Percentiles rank a stretch among this genome's conserved stretches.
Evolutionary conservation across 2,329 filamentous ascomycete species (phyloP).

Genomic region (Phyllosticta paracitricarpa): DNA sequence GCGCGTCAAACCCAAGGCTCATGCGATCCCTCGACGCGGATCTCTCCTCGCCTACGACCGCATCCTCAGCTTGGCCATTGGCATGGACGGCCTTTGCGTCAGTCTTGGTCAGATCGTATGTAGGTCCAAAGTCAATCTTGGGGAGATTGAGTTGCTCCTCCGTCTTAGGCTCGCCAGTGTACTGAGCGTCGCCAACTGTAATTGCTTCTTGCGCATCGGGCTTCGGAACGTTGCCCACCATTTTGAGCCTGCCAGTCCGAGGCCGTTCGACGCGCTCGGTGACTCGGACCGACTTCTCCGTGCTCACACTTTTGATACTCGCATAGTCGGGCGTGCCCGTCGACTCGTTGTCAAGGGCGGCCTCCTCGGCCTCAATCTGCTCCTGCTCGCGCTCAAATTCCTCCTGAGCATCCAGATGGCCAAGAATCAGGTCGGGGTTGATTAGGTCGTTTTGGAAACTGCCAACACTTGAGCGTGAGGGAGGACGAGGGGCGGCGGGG

Average conservation of each 20-base stretch:
- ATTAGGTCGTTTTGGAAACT: slow-evolving; percentile 35
- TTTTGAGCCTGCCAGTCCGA: slow-evolving; percentile 70
- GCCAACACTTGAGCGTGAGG: slow-evolving; percentile 32
- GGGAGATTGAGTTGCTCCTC: slow-evolving; percentile 50
- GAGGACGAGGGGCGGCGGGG: slow-evolving; percentile 22
- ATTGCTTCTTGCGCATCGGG: slow-evolving; percentile 32
- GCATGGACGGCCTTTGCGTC: slow-evolving; percentile 32
- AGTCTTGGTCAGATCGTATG: slow-evolving; percentile 55
- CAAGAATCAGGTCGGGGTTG: slow-evolving; percentile 34
- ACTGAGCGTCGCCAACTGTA: slow-evolving; percentile 39
- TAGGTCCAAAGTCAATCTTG: slow-evolving; percentile 76
- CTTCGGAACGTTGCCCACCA: slow-evolving; percentile 46
- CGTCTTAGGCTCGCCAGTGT: slow-evolving; percentile 25
- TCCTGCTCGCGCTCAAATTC: slow-evolving; percentile 20
- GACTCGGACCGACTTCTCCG: slow-evolving; percentile 28
- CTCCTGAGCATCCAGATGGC: slow-evolving; percentile 22
- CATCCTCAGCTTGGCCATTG: not conserved
- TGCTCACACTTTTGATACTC: slow-evolving; percentile 44
- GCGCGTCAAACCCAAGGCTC: not conserved
- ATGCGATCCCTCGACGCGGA: slow-evolving; percentile 1
- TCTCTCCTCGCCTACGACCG: slow-evolving; percentile 6
- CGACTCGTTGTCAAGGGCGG: slow-evolving; percentile 54
- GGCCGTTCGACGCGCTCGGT: slow-evolving; percentile 45
- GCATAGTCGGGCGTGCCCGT: slow-evolving; percentile 69
- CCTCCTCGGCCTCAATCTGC: slow-evolving; percentile 38